Evolutionary conservation across 257 asterid genomes (phyloP).

Genomic region (Echium plantagineum): DNA sequence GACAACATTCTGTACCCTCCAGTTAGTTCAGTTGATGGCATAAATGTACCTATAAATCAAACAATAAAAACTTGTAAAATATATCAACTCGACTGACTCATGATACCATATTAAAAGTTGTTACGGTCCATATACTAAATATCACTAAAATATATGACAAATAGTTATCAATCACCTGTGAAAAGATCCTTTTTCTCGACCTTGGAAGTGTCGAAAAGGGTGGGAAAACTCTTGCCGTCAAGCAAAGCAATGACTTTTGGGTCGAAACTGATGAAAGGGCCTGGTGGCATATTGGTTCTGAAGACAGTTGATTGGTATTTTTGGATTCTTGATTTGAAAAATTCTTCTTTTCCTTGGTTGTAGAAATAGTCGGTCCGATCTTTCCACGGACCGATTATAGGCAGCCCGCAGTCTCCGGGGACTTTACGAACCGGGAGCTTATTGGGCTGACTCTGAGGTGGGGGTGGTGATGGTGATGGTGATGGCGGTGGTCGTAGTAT

Average conservation of each 20-base stretch:
- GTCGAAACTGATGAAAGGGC: constrained; percentile 49
- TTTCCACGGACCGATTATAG: constrained; percentile 56
- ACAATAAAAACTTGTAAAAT: too few species aligned
- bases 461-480: constrained; percentile 8
- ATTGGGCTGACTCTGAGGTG: constrained; percentile 11
- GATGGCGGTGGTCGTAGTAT: neutral
- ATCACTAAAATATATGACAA: too few species aligned
- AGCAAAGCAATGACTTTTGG: constrained; percentile 54
- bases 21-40: constrained; percentile 62
- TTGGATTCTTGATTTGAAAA: neutral
- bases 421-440: constrained; percentile 34
- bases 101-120: too few species aligned
- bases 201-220: constrained; percentile 48
- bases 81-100: too few species aligned
- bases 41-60: constrained; percentile 61
- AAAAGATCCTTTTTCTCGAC: constrained; percentile 75
- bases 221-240: constrained; percentile 24
- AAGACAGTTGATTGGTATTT: too few species aligned
- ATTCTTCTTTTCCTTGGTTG: constrained; percentile 72
- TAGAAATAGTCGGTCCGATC: constrained; percentile 69
- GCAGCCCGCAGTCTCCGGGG: constrained; percentile 71
- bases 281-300: constrained; percentile 59
- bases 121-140: too few species aligned
- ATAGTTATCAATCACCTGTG: constrained; percentile 21
- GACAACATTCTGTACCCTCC: constrained; percentile 73